Conservation (phyloP, 1,284 basidiomycete genomes). For the Moniliophthora roreri region DNA sequence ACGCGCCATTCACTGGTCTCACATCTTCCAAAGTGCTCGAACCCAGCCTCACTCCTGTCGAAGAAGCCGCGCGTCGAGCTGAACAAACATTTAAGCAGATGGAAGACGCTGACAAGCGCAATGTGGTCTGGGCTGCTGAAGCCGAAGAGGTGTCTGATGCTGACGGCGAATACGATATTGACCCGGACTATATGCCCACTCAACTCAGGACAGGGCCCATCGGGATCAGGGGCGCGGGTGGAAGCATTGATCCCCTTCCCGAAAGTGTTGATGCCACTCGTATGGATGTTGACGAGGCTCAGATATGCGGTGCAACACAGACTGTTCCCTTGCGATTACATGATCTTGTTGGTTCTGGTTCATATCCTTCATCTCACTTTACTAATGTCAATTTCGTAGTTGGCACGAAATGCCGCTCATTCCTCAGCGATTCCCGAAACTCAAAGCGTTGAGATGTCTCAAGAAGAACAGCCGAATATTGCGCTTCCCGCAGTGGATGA, state of each 20-base stretch:
- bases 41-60: slow-evolving; percentile 48
- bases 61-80: slow-evolving; percentile 51
- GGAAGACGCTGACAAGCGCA: slow-evolving; percentile 43
- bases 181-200: slow-evolving; percentile 38
- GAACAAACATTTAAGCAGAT: slow-evolving; percentile 57
- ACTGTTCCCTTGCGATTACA: slow-evolving; percentile 53
- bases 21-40: slow-evolving; percentile 25
- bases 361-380: slow-evolving; percentile 4
- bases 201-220: slow-evolving; percentile 35
- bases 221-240: slow-evolving; percentile 47
- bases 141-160: slow-evolving; percentile 42
- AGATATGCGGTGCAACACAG: slow-evolving; percentile 54
- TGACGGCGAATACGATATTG: slow-evolving; percentile 42
- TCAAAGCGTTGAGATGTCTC: slow-evolving; percentile 28
- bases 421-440: slow-evolving; percentile 41
- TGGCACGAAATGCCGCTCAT: slow-evolving; percentile 21
- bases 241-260: slow-evolving; percentile 39
- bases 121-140: slow-evolving; percentile 53
- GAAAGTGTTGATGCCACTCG: slow-evolving; percentile 6
- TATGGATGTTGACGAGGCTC: slow-evolving; percentile 34
- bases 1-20: slow-evolving; percentile 56
- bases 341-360: slow-evolving; percentile 45
- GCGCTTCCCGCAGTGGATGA: background rate
- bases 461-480: background rate
- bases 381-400: slow-evolving; percentile 16